These are phyloP conservation scores for Schizothecium vesticola DNA, from an alignment of 495 filamentous ascomycete species.

Conservation along the genomic window DNA sequence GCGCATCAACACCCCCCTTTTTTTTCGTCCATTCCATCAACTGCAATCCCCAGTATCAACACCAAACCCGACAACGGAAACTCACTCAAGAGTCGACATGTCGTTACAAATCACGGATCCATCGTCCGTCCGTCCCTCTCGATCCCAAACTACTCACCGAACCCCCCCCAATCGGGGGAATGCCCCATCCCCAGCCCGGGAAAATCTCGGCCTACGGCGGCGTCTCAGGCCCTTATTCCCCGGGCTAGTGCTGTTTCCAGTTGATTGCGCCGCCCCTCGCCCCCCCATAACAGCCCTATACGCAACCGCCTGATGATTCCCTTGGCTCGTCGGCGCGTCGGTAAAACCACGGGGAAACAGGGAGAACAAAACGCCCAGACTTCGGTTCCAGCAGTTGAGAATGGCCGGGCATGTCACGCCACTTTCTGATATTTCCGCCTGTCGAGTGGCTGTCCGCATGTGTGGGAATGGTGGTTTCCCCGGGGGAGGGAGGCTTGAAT, in stretches of 20 bases:
- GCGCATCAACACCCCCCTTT: neutral
- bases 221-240: neutral
- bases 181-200: neutral
- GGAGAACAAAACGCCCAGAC: neutral
- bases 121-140: neutral
- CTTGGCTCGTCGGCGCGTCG: neutral
- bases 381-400: neutral
- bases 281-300: neutral
- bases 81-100: too few species aligned
- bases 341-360: neutral
- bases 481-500: neutral
- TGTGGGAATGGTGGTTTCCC: neutral
- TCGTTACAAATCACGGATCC: too few species aligned
- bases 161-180: neutral
- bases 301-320: neutral
- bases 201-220: neutral
- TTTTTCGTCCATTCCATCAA: neutral
- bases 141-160: neutral
- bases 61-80: too few species aligned
- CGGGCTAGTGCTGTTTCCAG: neutral
- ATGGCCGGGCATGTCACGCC: neutral
- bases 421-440: neutral
- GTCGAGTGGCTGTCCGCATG: neutral
- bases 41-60: neutral
- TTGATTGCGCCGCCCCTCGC: neutral